Conservation (phyloP, 352 stramenopile species). For the Phytophthora idaei region DNA sequence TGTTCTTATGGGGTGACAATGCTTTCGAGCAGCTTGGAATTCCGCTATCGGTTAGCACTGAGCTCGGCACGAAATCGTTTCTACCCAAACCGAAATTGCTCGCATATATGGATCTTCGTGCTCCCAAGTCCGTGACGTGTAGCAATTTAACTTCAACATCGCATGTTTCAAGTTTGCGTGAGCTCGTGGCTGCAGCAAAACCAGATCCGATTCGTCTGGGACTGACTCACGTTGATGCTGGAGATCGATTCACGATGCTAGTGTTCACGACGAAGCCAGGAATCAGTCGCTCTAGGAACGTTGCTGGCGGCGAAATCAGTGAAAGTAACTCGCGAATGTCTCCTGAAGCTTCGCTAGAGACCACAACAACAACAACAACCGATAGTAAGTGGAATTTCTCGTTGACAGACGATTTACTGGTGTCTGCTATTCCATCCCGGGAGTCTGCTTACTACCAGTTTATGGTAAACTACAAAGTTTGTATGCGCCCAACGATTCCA, state of each 20-base stretch:
- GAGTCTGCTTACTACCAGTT: constrained; percentile 55
- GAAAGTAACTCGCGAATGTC: too few relatives aligned
- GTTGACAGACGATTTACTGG: constrained; percentile 24
- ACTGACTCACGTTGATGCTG: constrained; percentile 44
- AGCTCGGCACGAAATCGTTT: constrained; percentile 16
- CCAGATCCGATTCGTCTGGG: constrained; percentile 35
- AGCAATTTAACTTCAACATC: constrained; percentile 8
- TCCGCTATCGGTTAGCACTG: constrained; percentile 1
- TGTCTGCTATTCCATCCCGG: constrained; percentile 52
- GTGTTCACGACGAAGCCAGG: too few relatives aligned
- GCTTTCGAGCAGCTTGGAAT: constrained; percentile 43
- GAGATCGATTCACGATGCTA: constrained; percentile 17
- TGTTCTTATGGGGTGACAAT: constrained; percentile 67
- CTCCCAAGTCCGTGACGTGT: constrained; percentile 8
- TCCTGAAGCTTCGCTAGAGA: too few relatives aligned
- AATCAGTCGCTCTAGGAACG: too few relatives aligned
- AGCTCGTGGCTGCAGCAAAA: constrained; percentile 34
- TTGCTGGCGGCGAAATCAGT: too few relatives aligned
- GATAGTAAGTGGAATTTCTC: too few relatives aligned
- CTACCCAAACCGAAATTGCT: constrained; percentile 43
- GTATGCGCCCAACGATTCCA: constrained; percentile 24
- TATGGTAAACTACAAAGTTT: constrained; percentile 66
- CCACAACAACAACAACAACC: too few relatives aligned
- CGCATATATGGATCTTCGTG: constrained; percentile 50
- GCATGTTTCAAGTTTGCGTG: constrained; percentile 35